Conservation (phyloP, 2,329 filamentous ascomycete species). For the Apiospora aurea region DNA sequence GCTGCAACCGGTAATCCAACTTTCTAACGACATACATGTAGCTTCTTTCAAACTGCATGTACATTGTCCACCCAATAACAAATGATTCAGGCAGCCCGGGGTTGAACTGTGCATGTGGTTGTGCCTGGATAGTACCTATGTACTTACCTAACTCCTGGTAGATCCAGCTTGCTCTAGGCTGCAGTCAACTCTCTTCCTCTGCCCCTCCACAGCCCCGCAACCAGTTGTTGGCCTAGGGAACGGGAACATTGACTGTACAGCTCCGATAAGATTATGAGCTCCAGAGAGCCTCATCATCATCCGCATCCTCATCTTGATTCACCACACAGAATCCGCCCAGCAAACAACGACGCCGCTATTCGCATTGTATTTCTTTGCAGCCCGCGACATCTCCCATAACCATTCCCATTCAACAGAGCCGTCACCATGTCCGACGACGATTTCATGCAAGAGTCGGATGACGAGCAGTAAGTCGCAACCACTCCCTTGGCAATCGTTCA, state of each 20-base stretch:
- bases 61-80: neutral
- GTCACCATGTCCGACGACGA: conserved; percentile 82
- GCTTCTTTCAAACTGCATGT: neutral
- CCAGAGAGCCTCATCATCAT: conserved; percentile 9
- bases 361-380: neutral
- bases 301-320: neutral
- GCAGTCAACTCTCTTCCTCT: neutral
- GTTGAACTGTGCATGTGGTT: neutral
- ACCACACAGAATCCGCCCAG: neutral
- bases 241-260: neutral
- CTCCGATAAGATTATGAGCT: conserved; percentile 21
- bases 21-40: neutral
- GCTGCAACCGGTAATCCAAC: neutral
- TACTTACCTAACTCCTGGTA: neutral
- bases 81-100: neutral
- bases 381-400: neutral
- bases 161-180: conserved; percentile 7
- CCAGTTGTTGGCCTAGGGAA: neutral
- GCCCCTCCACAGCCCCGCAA: conserved; percentile 23
- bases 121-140: neutral
- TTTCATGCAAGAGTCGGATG: conserved; percentile 92
- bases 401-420: neutral
- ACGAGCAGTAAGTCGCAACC: conserved; percentile 71
- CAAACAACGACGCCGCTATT: neutral
- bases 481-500: neutral